phyloP scores from a whole-genome alignment of 148 eudicot species.

The Cornus controversa region DNA sequence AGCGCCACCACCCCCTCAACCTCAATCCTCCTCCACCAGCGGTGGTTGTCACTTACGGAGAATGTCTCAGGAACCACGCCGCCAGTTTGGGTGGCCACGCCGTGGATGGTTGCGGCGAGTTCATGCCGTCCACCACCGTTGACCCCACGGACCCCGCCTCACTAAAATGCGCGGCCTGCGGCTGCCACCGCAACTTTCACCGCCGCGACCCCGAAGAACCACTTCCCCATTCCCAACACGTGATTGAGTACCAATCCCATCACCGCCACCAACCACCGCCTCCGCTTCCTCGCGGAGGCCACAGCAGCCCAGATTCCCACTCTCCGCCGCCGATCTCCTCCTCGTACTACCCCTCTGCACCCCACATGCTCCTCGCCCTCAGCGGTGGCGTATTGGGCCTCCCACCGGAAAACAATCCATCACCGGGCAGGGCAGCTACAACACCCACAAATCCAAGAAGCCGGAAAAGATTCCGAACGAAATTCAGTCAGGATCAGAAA shows the following conservation, averaged over 20 bases:
- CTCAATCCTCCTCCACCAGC: neutral
- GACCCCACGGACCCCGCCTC: conserved; percentile 27
- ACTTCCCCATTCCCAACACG: conserved; percentile 5
- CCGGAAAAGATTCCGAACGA: too few relatives aligned
- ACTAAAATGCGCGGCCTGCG: conserved; percentile 42
- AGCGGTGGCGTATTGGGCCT: too few relatives aligned
- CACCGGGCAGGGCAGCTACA: too few relatives aligned
- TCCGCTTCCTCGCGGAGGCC: conserved; percentile 18
- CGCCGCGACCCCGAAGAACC: conserved; percentile 22
- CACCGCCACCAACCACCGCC: conserved; percentile 59
- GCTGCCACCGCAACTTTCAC: conserved; percentile 51
- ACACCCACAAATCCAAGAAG: too few relatives aligned
- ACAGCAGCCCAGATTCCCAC: too few relatives aligned
- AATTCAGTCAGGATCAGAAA: too few relatives aligned
- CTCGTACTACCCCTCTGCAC: too few relatives aligned
- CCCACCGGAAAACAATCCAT: too few relatives aligned
- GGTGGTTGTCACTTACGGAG: conserved; percentile 20
- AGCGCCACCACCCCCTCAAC: conserved; percentile 12
- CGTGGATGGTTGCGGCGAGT: conserved; percentile 47
- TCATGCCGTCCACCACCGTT: conserved; percentile 26
- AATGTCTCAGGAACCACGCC: conserved; percentile 55
- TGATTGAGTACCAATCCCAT: conserved; percentile 51
- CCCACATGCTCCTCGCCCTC: too few relatives aligned
- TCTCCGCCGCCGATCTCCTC: too few relatives aligned
- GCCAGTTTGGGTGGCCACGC: conserved; percentile 47